These are phyloP conservation scores for Colletotrichum agaves DNA, from an alignment of 2,329 filamentous ascomycete species.

Conservation along the genomic window DNA sequence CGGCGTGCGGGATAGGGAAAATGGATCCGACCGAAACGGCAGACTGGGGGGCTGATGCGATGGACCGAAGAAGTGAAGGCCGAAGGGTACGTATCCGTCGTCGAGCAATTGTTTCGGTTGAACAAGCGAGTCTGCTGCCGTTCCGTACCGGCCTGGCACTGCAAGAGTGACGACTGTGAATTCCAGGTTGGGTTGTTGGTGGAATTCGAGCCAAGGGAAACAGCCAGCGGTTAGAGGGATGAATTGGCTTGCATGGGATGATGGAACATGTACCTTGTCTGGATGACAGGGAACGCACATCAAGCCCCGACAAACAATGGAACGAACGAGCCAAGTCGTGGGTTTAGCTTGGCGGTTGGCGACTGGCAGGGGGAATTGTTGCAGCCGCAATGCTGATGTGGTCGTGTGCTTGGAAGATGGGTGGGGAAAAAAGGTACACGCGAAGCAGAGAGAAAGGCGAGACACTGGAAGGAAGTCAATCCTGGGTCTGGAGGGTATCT, in stretches of 20 bases:
- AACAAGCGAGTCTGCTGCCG: background rate
- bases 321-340: slow-evolving; percentile 8
- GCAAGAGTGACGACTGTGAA: background rate
- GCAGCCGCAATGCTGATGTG: slow-evolving; percentile 4
- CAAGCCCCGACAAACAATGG: background rate
- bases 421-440: background rate
- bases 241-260: background rate
- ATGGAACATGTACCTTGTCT: background rate
- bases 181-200: background rate
- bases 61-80: slow-evolving; percentile 37
- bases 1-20: slow-evolving; percentile 21
- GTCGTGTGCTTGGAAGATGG: background rate
- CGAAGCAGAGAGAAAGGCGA: background rate
- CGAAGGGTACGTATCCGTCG: slow-evolving; percentile 28
- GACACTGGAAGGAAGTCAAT: background rate
- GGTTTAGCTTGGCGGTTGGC: slow-evolving; percentile 19
- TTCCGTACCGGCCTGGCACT: slow-evolving; percentile 29
- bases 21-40: slow-evolving; percentile 36
- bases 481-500: too few relatives aligned
- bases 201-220: slow-evolving; percentile 4
- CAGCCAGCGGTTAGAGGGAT: background rate
- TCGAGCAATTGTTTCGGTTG: slow-evolving; percentile 14
- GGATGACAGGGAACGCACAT: slow-evolving; percentile 5
- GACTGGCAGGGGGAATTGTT: background rate
- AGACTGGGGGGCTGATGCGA: slow-evolving; percentile 7